Evolutionary conservation across 441 rosid genomes (phyloP).

Genomic region (Oxalis stricta): DNA sequence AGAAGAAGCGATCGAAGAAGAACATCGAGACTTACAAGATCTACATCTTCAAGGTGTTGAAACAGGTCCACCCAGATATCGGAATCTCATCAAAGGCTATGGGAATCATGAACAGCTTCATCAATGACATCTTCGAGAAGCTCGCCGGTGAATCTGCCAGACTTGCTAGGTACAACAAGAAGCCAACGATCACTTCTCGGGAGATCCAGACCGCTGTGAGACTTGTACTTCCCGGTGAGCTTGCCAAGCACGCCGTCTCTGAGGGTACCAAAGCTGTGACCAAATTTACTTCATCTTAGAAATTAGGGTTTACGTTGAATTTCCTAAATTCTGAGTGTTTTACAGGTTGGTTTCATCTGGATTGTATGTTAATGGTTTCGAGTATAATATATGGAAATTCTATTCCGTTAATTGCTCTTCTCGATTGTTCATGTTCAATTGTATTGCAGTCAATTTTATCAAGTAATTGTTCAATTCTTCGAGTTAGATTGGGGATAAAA

Average conservation of each 20-base stretch:
- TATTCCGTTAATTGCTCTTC: too few species aligned
- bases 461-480: too few species aligned
- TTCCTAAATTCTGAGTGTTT: too few species aligned
- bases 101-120: conserved; percentile 45
- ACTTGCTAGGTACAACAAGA: conserved; percentile 38
- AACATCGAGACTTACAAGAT: conserved; percentile 47
- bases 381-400: not conserved
- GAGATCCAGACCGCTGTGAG: conserved; percentile 41
- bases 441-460: too few species aligned
- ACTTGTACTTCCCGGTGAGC: conserved; percentile 37
- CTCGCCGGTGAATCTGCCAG: conserved; percentile 37
- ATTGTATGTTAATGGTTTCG: not conserved
- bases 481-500: too few species aligned
- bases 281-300: conserved; percentile 15
- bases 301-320: conserved; percentile 12
- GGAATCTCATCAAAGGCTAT: conserved; percentile 42
- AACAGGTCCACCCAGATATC: conserved; percentile 38
- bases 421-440: too few species aligned
- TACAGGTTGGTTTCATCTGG: too few species aligned
- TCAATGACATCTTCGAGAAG: conserved; percentile 43
- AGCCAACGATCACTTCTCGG: conserved; percentile 38
- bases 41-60: conserved; percentile 49
- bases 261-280: conserved; percentile 47
- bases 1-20: conserved; percentile 43
- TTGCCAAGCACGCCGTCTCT: conserved; percentile 42